Conservation (phyloP, 2,329 filamentous ascomycete genomes). For the Aspergillus sp. region DNA sequence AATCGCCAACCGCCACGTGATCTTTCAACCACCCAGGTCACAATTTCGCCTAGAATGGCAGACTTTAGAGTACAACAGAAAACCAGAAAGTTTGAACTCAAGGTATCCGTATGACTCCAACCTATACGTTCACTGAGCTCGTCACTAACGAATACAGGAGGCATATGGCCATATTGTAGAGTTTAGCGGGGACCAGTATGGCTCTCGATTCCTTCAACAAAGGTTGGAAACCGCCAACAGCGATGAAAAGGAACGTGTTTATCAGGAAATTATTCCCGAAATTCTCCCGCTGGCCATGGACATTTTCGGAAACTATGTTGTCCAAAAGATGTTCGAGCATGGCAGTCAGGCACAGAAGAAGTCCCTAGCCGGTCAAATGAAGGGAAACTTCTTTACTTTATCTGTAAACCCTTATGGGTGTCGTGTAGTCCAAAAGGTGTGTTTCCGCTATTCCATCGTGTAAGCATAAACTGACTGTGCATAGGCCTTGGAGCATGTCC, state of each 20-base stretch:
- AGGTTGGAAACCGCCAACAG: conserved; percentile 92
- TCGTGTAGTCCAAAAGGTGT: conserved; percentile 89
- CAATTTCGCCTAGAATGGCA: conserved; percentile 72
- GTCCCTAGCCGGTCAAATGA: conserved; percentile 81
- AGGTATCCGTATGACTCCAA: conserved; percentile 46
- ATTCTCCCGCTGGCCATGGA: conserved; percentile 89
- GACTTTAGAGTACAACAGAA: conserved; percentile 73
- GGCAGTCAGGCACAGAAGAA: conserved; percentile 93
- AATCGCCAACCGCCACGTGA: conserved; percentile 53
- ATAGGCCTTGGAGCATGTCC: conserved; percentile 81
- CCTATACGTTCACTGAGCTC: neutral
- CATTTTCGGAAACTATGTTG: conserved; percentile 97
- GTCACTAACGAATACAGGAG: conserved; percentile 51
- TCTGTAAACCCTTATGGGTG: conserved; percentile 92
- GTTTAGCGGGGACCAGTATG: conserved; percentile 93
- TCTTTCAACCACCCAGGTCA: conserved; percentile 59
- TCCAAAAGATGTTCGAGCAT: conserved; percentile 96
- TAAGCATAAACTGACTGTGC: conserved; percentile 24
- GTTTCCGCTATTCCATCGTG: conserved; percentile 4
- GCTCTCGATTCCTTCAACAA: conserved; percentile 91
- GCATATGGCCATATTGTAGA: conserved; percentile 87
- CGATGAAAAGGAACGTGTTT: conserved; percentile 90
- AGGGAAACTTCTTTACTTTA: conserved; percentile 74
- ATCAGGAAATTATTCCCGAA: conserved; percentile 82
- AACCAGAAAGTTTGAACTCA: conserved; percentile 75